Evolutionary conservation across 192 early-diverging fungal species (phyloP).

Genomic region (Powellomyces hirtus): DNA sequence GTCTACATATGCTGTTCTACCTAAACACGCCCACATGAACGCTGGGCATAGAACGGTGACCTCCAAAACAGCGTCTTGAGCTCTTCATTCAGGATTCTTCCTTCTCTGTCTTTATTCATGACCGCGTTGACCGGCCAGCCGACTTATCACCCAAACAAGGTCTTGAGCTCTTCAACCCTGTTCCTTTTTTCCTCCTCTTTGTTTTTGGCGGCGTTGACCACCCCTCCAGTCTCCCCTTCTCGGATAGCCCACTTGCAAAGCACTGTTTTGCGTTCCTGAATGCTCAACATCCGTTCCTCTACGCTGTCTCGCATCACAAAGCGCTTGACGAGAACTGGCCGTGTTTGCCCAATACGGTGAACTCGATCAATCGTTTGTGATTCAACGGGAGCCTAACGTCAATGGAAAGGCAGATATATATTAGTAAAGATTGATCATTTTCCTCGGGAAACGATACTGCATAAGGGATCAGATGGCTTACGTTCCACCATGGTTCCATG

Average conservation of each 20-base stretch:
- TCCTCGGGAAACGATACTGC: too few species aligned
- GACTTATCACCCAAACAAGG: conserved; percentile 25
- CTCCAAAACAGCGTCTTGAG: too few species aligned
- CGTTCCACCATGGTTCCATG: conserved; percentile 61
- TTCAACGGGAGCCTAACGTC: conserved; percentile 17
- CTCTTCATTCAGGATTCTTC: too few species aligned
- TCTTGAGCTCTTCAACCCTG: conserved; percentile 28
- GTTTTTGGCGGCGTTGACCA: neutral
- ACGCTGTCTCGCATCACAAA: conserved; percentile 56
- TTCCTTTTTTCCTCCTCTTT: conserved; percentile 10
- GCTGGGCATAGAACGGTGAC: too few species aligned
- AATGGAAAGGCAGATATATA: neutral
- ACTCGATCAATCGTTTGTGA: conserved; percentile 42
- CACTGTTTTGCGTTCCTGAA: conserved; percentile 76
- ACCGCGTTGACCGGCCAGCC: too few species aligned
- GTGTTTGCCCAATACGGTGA: conserved; percentile 49
- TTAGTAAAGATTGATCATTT: too few species aligned
- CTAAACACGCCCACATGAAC: too few species aligned
- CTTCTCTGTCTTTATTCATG: too few species aligned
- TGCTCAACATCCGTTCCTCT: conserved; percentile 80
- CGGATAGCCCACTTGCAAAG: conserved; percentile 27
- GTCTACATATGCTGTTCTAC: too few species aligned
- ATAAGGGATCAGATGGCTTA: conserved; percentile 12
- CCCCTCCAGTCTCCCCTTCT: conserved; percentile 5
- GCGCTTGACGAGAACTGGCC: conserved; percentile 36